phyloP scores from a whole-genome alignment of 1,284 basidiomycete species.

The Clitocybe nebularis region DNA sequence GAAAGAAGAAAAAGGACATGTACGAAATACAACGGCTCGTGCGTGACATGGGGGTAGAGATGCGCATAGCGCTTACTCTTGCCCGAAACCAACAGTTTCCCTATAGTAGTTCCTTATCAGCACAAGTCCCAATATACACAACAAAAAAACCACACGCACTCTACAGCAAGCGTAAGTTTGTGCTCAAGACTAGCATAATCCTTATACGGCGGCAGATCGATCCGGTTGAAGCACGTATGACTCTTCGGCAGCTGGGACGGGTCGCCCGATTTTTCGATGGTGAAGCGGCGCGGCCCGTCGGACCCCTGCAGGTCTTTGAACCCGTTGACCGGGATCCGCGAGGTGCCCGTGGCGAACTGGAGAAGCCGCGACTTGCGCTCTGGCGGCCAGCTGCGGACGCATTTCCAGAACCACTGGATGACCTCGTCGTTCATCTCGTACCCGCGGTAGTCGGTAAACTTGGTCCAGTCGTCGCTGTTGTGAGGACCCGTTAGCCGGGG shows the following conservation, averaged over 20 bases:
- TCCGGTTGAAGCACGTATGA: conserved; percentile 84
- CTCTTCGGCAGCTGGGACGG: conserved; percentile 83
- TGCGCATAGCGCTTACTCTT: conserved; percentile 43
- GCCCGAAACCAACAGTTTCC: conserved; percentile 71
- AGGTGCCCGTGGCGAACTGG: conserved; percentile 93
- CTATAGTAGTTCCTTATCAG: conserved; percentile 27
- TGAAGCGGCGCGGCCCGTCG: conserved; percentile 87
- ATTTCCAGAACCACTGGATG: conserved; percentile 98
- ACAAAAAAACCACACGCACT: conserved; percentile 41
- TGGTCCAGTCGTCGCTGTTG: conserved; percentile 69
- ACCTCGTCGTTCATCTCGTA: conserved; percentile 81
- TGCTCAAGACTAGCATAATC: conserved; percentile 81
- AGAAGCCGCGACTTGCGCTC: conserved; percentile 88
- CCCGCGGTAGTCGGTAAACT: conserved; percentile 73
- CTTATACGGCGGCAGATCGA: conserved; percentile 85
- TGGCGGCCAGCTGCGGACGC: conserved; percentile 87
- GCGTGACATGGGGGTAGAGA: conserved; percentile 10
- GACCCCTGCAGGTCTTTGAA: conserved; percentile 95
- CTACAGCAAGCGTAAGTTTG: conserved; percentile 80
- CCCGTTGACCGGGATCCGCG: conserved; percentile 88
- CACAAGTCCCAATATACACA: conserved; percentile 2
- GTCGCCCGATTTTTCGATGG: conserved; percentile 88
- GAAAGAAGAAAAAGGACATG: conserved; percentile 2
- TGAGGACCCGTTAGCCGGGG: too few relatives aligned
- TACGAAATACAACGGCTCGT: conserved; percentile 4